Percentiles rank a stretch among this genome's conserved stretches.
These are phyloP conservation scores for Fusarium mexicanum DNA, from an alignment of 2,329 filamentous ascomycete genomes.

Conservation along the genomic window DNA sequence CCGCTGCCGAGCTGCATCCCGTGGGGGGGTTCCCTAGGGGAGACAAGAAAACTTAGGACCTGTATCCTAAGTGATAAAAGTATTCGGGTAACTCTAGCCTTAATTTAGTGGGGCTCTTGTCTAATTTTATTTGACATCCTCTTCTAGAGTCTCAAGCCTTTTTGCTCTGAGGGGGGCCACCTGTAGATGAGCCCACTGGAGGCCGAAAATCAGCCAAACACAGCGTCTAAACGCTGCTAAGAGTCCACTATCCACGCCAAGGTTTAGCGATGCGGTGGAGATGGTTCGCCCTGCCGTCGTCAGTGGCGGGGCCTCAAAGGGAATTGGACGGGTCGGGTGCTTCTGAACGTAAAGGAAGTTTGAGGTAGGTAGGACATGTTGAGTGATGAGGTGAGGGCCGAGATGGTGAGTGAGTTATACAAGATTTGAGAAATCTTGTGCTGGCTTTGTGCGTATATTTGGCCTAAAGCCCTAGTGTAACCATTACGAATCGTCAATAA, in stretches of 20 bases:
- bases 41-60: background rate
- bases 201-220: constrained; percentile 20
- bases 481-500: background rate
- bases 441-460: background rate
- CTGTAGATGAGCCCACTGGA: constrained; percentile 14
- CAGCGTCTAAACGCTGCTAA: background rate
- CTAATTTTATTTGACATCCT: background rate
- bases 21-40: background rate
- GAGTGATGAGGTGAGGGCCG: background rate
- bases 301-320: constrained; percentile 25
- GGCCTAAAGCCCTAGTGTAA: background rate
- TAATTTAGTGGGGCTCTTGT: too few species aligned
- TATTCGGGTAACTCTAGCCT: too few species aligned
- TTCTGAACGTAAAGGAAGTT: background rate
- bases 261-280: constrained; percentile 34
- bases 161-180: background rate
- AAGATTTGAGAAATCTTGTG: background rate
- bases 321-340: background rate
- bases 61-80: background rate
- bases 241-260: constrained; percentile 23
- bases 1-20: constrained; percentile 33
- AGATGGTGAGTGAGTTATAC: background rate
- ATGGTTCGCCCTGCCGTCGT: constrained; percentile 39
- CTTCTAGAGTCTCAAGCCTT: background rate
- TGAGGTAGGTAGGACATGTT: constrained; percentile 3